Evolutionary conservation across 208 protist species (phyloP), one percentile per base, ranked within the genome.

Genomic region (Vickermania spadyakhi): DNA sequence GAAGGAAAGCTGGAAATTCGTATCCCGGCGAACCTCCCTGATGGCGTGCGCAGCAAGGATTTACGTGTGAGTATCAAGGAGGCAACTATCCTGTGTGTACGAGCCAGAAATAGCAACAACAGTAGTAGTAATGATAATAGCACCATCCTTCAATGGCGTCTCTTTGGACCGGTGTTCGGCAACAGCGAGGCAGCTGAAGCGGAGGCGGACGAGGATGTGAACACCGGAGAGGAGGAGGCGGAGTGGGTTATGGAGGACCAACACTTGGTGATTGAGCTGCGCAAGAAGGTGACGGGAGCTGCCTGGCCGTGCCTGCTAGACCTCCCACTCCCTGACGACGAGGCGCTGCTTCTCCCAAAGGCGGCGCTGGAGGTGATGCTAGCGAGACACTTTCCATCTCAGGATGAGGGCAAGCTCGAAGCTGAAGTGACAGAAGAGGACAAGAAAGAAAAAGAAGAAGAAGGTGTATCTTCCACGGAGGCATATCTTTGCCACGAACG

Each of bases 11-110:
- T 94, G 11, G 84, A 94, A 68, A 69, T 92, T 28, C 76, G 81
- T 51, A 83, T 92, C 21, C 88, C 88, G 1, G 69, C 78, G 56
- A 77, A 61, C 3, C 69, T 92, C 5, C 82, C 82, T 11, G 69
- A 71, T 5, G 79, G 79, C 29, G 77, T 79, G 31, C 82, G 85
- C 25, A 74, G 82, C 45, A 74, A 74, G 49, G 84, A 92, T 13
- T 65, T 94, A 60, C 84, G 68, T 4, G 82, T 92, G 30, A 70
- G 80, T 64, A 73, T 94, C 42, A 94, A 94, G 60, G 88, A 92
- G 50, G 54, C 59, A 56, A 52, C 68, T 3, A 72, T 95, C 23
- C 73, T 95, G 28, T 86, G 81, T 63, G 73, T 95, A 36, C n/a
- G n/a, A n/a, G n/a, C n/a, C n/a, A n/a, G n/a, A n/a, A n/a, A n/a